Percentiles rank a stretch among this genome's conserved stretches.
These are phyloP conservation scores for Glebionis coronaria DNA, from an alignment of 129 eudicot species.

Conservation along the genomic window DNA sequence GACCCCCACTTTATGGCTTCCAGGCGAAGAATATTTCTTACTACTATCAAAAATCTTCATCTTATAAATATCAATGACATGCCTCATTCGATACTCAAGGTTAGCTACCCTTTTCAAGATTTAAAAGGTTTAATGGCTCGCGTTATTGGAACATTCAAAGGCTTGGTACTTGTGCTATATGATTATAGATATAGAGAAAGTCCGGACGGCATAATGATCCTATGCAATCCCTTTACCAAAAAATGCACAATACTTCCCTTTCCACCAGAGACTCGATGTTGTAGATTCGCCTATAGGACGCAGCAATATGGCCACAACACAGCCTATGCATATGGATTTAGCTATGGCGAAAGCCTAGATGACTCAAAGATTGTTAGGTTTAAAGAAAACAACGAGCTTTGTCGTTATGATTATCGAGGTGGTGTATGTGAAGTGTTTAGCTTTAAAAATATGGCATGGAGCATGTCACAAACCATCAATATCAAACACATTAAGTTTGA, in stretches of 20 bases:
- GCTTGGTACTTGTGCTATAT: background rate
- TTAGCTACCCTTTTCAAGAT: background rate
- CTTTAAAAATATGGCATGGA: slow-evolving; percentile 2
- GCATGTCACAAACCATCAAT: background rate
- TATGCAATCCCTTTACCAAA: slow-evolving; percentile 4
- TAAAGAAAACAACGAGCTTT: background rate
- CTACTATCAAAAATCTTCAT: background rate
- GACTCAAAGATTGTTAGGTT: slow-evolving; percentile 21
- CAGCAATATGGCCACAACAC: too few relatives aligned
- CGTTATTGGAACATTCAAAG: slow-evolving; percentile 13
- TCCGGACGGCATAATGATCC: background rate
- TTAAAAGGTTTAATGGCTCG: too few relatives aligned
- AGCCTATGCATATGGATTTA: slow-evolving; percentile 2
- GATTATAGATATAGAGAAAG: too few relatives aligned
- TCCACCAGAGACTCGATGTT: background rate
- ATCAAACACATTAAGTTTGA: background rate
- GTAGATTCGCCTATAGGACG: background rate
- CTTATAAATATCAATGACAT: background rate
- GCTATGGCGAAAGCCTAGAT: slow-evolving; percentile 1
- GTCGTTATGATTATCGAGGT: too few relatives aligned
- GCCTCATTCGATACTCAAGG: background rate
- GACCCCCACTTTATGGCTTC: too few relatives aligned
- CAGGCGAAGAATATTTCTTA: too few relatives aligned
- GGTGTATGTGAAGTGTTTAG: background rate
- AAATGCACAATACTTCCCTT: background rate